Evolutionary conservation across 768 basidiomycete genomes (phyloP).

Genomic region (Russula sp.): DNA sequence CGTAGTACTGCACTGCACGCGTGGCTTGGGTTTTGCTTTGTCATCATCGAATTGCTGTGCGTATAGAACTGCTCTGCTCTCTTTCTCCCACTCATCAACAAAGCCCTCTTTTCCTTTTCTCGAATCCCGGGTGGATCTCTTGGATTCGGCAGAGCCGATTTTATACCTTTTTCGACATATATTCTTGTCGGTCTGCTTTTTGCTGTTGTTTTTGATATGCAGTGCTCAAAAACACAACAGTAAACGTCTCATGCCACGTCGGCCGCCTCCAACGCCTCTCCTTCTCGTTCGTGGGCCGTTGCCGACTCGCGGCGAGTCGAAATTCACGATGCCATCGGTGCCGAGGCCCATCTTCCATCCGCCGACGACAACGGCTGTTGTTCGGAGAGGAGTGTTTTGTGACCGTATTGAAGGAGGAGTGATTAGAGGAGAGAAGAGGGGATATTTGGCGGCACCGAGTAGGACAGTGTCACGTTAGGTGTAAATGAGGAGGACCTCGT

Average conservation of each 20-base stretch:
- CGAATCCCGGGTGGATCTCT: conserved; percentile 19
- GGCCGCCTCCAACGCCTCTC: conserved; percentile 64
- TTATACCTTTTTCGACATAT: not conserved
- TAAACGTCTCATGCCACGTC: conserved; percentile 64
- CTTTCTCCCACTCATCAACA: not conserved
- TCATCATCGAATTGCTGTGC: conserved; percentile 22
- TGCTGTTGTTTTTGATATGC: not conserved
- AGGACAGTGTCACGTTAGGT: not conserved
- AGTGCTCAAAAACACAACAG: conserved; percentile 8
- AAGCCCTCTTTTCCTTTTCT: not conserved
- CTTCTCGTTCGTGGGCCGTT: conserved; percentile 59
- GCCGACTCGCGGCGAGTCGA: conserved; percentile 57
- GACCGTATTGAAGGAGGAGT: not conserved
- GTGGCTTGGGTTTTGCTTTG: conserved; percentile 20
- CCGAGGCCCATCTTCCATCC: conserved; percentile 49
- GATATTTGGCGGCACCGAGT: conserved; percentile 26
- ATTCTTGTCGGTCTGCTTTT: not conserved
- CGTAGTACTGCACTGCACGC: not conserved
- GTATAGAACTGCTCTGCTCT: not conserved
- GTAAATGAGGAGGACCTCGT: conserved; percentile 4
- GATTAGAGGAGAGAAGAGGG: conserved; percentile 35
- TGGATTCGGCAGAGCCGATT: conserved; percentile 21
- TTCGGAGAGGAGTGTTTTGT: conserved; percentile 5
- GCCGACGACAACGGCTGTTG: conserved; percentile 16
- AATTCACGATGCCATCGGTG: conserved; percentile 63